Percentiles rank a stretch among this genome's conserved stretches.
phyloP scores from a whole-genome alignment of 2,329 filamentous ascomycete species.

The Beauveria sp. region DNA sequence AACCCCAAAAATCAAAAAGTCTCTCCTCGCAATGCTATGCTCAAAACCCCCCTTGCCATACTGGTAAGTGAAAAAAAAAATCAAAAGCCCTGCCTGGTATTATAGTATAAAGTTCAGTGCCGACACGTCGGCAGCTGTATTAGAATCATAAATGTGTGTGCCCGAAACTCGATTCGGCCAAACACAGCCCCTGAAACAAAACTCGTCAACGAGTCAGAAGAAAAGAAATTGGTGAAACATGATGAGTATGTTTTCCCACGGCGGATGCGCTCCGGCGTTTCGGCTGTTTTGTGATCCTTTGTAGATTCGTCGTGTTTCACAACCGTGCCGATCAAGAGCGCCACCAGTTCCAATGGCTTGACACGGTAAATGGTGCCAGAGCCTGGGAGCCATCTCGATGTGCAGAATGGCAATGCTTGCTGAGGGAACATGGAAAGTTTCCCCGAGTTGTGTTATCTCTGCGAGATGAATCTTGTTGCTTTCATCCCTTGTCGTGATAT shows the following conservation, averaged over 20 bases:
- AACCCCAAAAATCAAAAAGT: not conserved
- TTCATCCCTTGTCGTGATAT: not conserved
- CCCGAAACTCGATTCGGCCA: not conserved
- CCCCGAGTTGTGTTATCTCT: not conserved
- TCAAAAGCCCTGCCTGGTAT: not conserved
- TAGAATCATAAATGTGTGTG: not conserved
- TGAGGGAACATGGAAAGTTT: not conserved
- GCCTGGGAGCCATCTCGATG: not conserved
- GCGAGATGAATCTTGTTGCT: not conserved
- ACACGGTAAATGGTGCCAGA: not conserved
- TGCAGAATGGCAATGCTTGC: not conserved
- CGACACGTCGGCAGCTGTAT: not conserved
- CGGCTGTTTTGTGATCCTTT: not conserved
- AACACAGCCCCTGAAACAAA: not conserved
- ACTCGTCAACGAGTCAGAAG: not conserved
- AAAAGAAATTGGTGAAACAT: not conserved
- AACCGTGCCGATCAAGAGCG: not conserved
- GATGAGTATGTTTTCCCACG: not conserved
- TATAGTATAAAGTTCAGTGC: not conserved
- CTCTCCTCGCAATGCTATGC: constrained; percentile 5
- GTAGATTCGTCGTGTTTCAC: constrained; percentile 4
- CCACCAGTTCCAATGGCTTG: not conserved
- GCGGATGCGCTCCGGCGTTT: not conserved
- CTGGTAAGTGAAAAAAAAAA: not conserved
- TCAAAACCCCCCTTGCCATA: not conserved